Evolutionary conservation across 2,329 filamentous ascomycete genomes (phyloP), one percentile per base, ranked within the genome.

Genomic region (Neopestalotiopsis rosae): DNA sequence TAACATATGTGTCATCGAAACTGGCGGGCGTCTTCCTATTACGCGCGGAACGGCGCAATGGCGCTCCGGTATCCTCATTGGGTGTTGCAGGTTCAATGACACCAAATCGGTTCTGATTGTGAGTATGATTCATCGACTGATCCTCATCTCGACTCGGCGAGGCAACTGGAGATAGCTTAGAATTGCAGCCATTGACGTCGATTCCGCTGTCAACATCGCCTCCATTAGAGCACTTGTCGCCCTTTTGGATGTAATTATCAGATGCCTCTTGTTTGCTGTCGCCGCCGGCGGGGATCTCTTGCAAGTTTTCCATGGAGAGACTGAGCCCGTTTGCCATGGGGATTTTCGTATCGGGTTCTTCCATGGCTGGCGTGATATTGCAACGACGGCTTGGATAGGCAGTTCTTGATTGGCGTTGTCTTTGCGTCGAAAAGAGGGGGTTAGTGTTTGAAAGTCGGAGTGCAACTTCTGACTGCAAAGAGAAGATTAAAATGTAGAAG

Each of bases 21-120:
- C 66, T 68, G 28, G 59, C 52, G 17, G 67, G 62, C 5, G 40
- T 24, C 38, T 65, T 69, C 28, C 40, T 67, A 12, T 20, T 42
- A 20, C 68, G 64, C n/a, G 30, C 13, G 13, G 68, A 69, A n/a
- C 67, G 67, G 32, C 67, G 67, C 56, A 45, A 45, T 62, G 59
- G 28, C n/a, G 12, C 6, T 62, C 34, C 30, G 10, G 5, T 32
- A 14, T 28, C 13, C 38, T 45, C 9, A 52, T 52, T 34, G 13
- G 24, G 17, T 34, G n/a, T 34, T 24, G 13, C n/a, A 20, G 59
- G n/a, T 9, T 30, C 12, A 13, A 20, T 12, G 32, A 62, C 4
- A 34, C n/a, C 30, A 30, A 7, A 14, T 20, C 28, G 17, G 17
- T 32, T 38, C 59, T 40, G 14, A 24, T 20, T 30, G 6, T 7